Percentiles rank a stretch among this genome's conserved stretches.
Conservation (phyloP, 495 filamentous ascomycete species). For the Hypoxylon lienhwacheense region DNA sequence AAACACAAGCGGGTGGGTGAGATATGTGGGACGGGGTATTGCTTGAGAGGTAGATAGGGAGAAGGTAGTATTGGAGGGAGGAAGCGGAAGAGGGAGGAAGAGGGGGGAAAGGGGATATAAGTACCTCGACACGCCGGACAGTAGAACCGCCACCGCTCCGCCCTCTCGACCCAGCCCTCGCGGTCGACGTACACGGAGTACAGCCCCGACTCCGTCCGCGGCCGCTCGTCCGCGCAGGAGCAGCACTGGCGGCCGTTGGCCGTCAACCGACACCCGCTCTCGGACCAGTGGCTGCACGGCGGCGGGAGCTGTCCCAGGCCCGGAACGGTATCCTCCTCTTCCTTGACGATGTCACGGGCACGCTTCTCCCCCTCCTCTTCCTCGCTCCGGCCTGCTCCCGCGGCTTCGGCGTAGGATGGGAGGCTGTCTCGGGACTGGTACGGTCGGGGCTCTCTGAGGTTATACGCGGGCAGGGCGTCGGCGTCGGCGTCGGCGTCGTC, state of each 20-base stretch:
- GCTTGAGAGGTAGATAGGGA: too few relatives aligned
- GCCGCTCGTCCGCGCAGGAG: conserved; percentile 18
- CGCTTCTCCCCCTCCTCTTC: background rate
- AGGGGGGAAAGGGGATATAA: background rate
- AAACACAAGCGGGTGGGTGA: too few relatives aligned
- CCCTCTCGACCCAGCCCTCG: conserved; percentile 18
- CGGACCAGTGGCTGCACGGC: conserved; percentile 23
- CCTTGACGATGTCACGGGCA: background rate
- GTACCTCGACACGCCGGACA: conserved; percentile 20
- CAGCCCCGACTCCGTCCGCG: conserved; percentile 8
- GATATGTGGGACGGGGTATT: too few relatives aligned
- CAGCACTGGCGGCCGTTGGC: conserved; percentile 10
- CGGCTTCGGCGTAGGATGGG: conserved; percentile 5
- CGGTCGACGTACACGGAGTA: conserved; percentile 20
- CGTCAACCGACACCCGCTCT: conserved; percentile 7
- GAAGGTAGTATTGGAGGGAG: too few relatives aligned
- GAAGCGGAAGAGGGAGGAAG: too few relatives aligned
- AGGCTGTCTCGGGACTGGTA: background rate
- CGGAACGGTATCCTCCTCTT: too few relatives aligned
- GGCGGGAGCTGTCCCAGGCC: conserved; percentile 3
- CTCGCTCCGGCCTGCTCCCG: background rate
- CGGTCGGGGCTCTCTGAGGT: background rate
- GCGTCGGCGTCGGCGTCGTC: background rate
- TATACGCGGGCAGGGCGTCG: background rate
- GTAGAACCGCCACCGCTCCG: conserved; percentile 20